phyloP scores from a whole-genome alignment of 208 protist genomes.

The Trypanosoma boissoni region DNA sequence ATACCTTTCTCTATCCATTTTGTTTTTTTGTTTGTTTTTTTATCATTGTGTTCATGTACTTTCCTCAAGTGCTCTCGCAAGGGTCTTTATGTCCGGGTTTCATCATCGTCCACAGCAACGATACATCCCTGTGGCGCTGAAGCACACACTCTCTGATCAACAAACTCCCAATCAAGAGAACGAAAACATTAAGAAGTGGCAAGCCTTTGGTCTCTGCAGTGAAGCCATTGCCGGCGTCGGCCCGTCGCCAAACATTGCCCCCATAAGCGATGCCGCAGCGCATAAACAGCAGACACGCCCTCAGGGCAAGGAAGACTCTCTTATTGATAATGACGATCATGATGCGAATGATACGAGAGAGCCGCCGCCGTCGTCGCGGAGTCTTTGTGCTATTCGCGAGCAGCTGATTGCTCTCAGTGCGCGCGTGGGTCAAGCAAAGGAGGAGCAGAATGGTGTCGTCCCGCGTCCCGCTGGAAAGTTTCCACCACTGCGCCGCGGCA shows the following conservation, averaged over 20 bases:
- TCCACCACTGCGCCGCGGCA: too few relatives aligned
- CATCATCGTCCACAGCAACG: constrained; percentile 12
- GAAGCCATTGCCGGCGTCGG: constrained; percentile 2
- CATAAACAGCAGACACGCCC: too few relatives aligned
- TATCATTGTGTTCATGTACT: neutral
- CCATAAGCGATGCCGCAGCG: too few relatives aligned
- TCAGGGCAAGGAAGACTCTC: too few relatives aligned
- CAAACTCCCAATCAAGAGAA: neutral
- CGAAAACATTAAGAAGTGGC: constrained; percentile 27
- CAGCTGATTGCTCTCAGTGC: constrained; percentile 37
- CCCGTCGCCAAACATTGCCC: too few relatives aligned
- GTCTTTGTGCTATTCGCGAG: constrained; percentile 20
- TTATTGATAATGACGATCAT: neutral
- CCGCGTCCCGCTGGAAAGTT: neutral
- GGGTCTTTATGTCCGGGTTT: constrained; percentile 9
- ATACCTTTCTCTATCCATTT: too few relatives aligned
- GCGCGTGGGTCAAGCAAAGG: constrained; percentile 37
- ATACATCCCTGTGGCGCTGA: constrained; percentile 20
- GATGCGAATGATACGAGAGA: neutral
- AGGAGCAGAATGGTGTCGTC: constrained; percentile 28
- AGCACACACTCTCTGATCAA: neutral
- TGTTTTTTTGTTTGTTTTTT: neutral
- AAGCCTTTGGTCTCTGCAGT: constrained; percentile 28
- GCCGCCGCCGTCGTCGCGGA: neutral
- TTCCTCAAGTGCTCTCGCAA: neutral